A percentile compares a stretch with the other conserved stretches of the same genome.
Evolutionary conservation across 208 protist genomes (phyloP).

Genomic region (Acanthamoeba triangularis): DNA sequence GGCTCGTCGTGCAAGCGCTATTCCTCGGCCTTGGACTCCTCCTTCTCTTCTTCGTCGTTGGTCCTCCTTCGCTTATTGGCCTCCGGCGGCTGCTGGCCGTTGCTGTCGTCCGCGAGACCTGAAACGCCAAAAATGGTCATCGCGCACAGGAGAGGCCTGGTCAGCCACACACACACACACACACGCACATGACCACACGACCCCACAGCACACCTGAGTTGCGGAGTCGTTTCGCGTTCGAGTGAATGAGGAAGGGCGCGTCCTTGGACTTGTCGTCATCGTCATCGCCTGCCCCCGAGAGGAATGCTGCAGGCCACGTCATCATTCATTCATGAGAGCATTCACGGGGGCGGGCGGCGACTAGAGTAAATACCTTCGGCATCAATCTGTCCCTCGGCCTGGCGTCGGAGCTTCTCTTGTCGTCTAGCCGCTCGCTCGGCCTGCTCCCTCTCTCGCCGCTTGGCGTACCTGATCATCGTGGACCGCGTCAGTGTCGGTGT

Average conservation of each 20-base stretch:
- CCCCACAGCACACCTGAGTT: background rate
- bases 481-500: too few species aligned
- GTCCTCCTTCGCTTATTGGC: too few species aligned
- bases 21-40: too few species aligned
- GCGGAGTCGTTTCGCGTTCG: background rate
- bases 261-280: background rate
- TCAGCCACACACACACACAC: background rate
- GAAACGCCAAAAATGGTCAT: too few species aligned
- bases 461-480: background rate
- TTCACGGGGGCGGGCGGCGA: background rate
- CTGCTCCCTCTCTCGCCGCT: background rate
- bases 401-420: constrained; percentile 10
- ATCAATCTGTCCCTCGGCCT: background rate
- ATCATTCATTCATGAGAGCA: too few species aligned
- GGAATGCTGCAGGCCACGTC: background rate
- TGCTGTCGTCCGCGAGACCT: too few species aligned
- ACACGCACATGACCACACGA: background rate
- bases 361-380: background rate
- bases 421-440: background rate
- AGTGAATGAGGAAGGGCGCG: background rate
- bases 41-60: too few species aligned
- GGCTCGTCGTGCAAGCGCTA: too few species aligned
- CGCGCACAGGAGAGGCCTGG: too few species aligned
- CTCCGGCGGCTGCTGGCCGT: too few species aligned
- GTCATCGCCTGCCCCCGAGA: background rate